Evolutionary conservation across 139 green algal species (phyloP).

Genomic region (Chloropicon primus): DNA sequence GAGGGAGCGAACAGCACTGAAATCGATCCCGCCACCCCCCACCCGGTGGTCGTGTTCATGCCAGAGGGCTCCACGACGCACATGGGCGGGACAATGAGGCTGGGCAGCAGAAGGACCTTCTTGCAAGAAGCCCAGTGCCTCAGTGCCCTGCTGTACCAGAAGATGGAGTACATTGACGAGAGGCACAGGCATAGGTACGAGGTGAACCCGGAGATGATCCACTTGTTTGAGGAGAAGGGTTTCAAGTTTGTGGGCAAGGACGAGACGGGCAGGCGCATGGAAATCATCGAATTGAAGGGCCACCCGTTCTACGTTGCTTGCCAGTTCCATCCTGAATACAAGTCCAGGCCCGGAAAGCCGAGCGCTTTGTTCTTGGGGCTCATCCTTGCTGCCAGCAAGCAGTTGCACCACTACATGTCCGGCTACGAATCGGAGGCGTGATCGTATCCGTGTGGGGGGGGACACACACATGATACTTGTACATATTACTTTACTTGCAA

Average conservation of each 20-base stretch:
- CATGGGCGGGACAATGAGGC: slow-evolving; percentile 93
- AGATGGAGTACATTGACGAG: slow-evolving; percentile 63
- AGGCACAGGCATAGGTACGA: slow-evolving; percentile 81
- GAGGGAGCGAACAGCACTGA: slow-evolving; percentile 78
- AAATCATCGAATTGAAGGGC: slow-evolving; percentile 80
- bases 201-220: slow-evolving; percentile 77
- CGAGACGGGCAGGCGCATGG: slow-evolving; percentile 85
- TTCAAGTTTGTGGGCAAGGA: slow-evolving; percentile 85
- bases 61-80: slow-evolving; percentile 83
- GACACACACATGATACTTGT: too few relatives aligned
- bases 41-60: slow-evolving; percentile 95
- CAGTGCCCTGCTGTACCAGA: slow-evolving; percentile 83
- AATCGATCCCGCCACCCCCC: slow-evolving; percentile 57
- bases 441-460: too few relatives aligned
- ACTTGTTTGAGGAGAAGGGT: slow-evolving; percentile 64
- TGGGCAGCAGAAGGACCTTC: slow-evolving; percentile 76
- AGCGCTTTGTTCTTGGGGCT: slow-evolving; percentile 79
- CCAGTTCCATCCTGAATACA: slow-evolving; percentile 89
- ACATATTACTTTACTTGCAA: neutral
- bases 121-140: slow-evolving; percentile 81
- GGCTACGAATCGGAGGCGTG: neutral
- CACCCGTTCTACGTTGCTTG: slow-evolving; percentile 85
- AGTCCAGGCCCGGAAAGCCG: slow-evolving; percentile 56
- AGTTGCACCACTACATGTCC: slow-evolving; percentile 26
- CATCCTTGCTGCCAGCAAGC: slow-evolving; percentile 48